phyloP scores from a whole-genome alignment of 345 rosid species.

The Jatropha curcas region DNA sequence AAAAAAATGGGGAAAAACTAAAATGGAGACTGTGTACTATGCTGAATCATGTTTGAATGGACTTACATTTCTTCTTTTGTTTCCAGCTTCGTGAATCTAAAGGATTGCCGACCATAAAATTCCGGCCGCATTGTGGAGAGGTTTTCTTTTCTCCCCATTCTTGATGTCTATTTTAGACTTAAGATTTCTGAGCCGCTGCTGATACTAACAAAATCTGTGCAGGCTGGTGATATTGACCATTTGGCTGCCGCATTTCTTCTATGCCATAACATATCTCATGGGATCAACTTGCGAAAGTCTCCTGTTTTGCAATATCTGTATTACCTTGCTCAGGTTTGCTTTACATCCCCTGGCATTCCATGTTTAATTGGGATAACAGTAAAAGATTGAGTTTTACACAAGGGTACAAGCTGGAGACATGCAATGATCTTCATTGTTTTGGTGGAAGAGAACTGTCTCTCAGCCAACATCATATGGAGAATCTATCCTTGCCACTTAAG shows the following conservation, averaged over 20 bases:
- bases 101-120: constrained; percentile 55
- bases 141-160: constrained; percentile 30
- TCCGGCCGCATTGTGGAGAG: constrained; percentile 66
- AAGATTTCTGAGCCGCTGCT: constrained; percentile 19
- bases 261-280: constrained; percentile 52
- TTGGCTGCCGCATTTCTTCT: constrained; percentile 57
- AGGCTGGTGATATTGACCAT: constrained; percentile 62
- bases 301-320: constrained; percentile 59
- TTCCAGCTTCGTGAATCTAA: constrained; percentile 61
- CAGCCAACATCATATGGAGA: background rate
- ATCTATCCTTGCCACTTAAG: background rate
- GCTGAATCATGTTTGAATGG: constrained; percentile 5
- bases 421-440: background rate
- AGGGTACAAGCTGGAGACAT: constrained; percentile 1
- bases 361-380: background rate
- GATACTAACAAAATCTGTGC: constrained; percentile 19
- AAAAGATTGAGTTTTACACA: too few species aligned
- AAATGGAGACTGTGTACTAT: constrained; percentile 1
- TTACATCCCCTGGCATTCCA: constrained; percentile 11
- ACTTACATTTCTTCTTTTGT: constrained; percentile 2
- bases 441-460: background rate
- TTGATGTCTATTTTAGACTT: background rate
- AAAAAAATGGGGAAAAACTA: background rate
- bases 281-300: constrained; percentile 54
- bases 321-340: constrained; percentile 54